Evolutionary conservation across 2,329 filamentous ascomycete genomes (phyloP).

Genomic region (Bipolaris bicolor): DNA sequence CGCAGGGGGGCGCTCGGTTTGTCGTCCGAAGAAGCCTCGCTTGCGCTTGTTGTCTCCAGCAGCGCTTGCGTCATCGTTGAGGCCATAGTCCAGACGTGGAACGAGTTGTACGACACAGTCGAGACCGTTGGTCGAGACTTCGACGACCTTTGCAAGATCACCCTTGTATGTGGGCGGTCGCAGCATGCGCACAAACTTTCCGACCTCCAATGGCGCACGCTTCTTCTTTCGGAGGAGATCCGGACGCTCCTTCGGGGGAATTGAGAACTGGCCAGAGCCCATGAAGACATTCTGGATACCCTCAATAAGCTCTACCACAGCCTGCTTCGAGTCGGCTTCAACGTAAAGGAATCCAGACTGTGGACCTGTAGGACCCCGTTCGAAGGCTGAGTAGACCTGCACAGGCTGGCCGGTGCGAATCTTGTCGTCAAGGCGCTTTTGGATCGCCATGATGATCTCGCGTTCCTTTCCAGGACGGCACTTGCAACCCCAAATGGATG

Average conservation of each 20-base stretch:
- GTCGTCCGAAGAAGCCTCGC: slow-evolving; percentile 59
- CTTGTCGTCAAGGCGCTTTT: slow-evolving; percentile 85
- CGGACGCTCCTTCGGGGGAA: slow-evolving; percentile 97
- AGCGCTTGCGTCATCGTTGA: slow-evolving; percentile 76
- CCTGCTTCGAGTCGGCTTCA: slow-evolving; percentile 84
- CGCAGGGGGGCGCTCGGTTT: slow-evolving; percentile 77
- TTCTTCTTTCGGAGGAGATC: slow-evolving; percentile 91
- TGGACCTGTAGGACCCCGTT: slow-evolving; percentile 72
- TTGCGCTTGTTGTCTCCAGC: slow-evolving; percentile 73
- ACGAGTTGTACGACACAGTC: slow-evolving; percentile 88
- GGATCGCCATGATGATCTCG: slow-evolving; percentile 85
- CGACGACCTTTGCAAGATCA: slow-evolving; percentile 89
- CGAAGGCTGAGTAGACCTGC: slow-evolving; percentile 87
- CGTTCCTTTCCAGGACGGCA: slow-evolving; percentile 96
- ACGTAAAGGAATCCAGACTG: slow-evolving; percentile 98
- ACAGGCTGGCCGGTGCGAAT: slow-evolving; percentile 78
- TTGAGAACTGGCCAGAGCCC: slow-evolving; percentile 81
- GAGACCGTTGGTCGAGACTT: slow-evolving; percentile 90
- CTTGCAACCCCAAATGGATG: slow-evolving; percentile 91
- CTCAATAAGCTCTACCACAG: slow-evolving; percentile 82
- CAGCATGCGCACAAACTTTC: slow-evolving; percentile 89
- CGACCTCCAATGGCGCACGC: slow-evolving; percentile 77
- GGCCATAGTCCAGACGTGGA: slow-evolving; percentile 87
- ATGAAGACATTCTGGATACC: slow-evolving; percentile 90
- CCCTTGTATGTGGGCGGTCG: slow-evolving; percentile 80